These are phyloP conservation scores for Lithospermum erythrorhizon DNA, from an alignment of 257 asterid species.

Conservation along the genomic window DNA sequence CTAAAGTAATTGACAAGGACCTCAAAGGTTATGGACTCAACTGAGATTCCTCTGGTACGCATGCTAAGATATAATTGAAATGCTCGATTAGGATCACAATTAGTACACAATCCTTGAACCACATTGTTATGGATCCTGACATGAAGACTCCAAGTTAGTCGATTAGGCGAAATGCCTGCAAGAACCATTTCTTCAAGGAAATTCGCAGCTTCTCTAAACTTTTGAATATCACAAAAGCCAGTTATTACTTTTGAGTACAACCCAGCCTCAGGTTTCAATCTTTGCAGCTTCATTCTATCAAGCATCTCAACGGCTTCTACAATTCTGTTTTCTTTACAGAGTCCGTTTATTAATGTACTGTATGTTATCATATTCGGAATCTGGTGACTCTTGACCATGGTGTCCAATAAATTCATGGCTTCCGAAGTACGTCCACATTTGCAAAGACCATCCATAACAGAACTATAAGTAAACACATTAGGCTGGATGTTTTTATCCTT, in stretches of 20 bases:
- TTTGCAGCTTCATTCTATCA: constrained; percentile 87
- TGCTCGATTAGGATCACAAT: constrained; percentile 43
- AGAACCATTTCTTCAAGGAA: constrained; percentile 86
- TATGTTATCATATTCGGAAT: constrained; percentile 72
- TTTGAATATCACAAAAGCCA: constrained; percentile 45
- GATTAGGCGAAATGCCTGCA: constrained; percentile 64
- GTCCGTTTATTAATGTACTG: constrained; percentile 68
- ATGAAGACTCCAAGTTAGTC: constrained; percentile 81
- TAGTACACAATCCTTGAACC: constrained; percentile 45
- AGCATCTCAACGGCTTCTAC: constrained; percentile 65
- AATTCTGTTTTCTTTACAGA: constrained; percentile 52
- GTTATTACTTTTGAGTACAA: constrained; percentile 57
- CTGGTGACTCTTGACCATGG: constrained; percentile 36
- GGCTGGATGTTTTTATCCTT: constrained; percentile 62
- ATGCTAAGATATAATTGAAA: constrained; percentile 53
- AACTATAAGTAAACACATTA: constrained; percentile 74
- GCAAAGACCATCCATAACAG: constrained; percentile 84
- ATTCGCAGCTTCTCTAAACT: constrained; percentile 70
- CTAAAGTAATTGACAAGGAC: constrained; percentile 40
- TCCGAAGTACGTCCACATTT: constrained; percentile 63
- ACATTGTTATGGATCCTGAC: constrained; percentile 67
- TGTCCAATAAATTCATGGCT: constrained; percentile 55
- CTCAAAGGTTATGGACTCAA: constrained; percentile 50
- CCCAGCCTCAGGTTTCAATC: constrained; percentile 85
- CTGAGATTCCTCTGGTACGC: constrained; percentile 68